A percentile compares a stretch with the other conserved stretches of the same genome.
Evolutionary conservation across 116 monocot genomes (phyloP).

Genomic region (Dioscorea cayenensis): DNA sequence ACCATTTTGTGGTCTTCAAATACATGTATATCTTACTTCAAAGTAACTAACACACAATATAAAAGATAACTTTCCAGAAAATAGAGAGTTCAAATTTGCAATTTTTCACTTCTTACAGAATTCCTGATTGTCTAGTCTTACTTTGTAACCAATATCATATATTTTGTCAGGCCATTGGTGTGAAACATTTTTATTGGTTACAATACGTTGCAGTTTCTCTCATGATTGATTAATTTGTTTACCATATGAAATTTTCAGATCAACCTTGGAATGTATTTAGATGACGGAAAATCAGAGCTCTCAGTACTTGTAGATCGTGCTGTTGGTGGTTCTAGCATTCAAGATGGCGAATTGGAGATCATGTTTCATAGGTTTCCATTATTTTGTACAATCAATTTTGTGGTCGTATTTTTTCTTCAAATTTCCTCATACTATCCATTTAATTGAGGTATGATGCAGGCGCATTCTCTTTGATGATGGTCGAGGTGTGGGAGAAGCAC

Average conservation of each 20-base stretch:
- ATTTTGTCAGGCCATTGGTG: no score
- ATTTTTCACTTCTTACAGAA: no score
- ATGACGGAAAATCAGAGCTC: constrained; percentile 66
- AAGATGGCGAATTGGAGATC: constrained; percentile 71
- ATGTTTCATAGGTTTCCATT: constrained; percentile 73
- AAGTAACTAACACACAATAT: no score
- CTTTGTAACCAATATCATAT: no score
- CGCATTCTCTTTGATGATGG: constrained; percentile 41
- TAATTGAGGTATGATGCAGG: constrained; percentile 18
- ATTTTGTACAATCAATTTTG: constrained; percentile 1
- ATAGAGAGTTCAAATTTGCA: no score
- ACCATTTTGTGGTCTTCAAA: no score
- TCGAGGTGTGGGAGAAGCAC: constrained; percentile 62
- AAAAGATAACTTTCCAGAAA: no score
- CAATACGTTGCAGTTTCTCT: neutral
- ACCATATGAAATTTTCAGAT: constrained; percentile 35
- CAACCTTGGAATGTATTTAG: constrained; percentile 62
- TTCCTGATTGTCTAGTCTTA: no score
- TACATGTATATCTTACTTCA: no score
- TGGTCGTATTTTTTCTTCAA: neutral
- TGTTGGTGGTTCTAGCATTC: constrained; percentile 74
- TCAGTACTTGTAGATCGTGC: constrained; percentile 80
- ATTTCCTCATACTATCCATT: neutral
- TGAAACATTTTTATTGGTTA: no score
- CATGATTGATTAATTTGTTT: constrained; percentile 1